Evolutionary conservation across 2,329 filamentous ascomycete species (phyloP), one percentile per base, ranked within the genome.

Genomic region (Sordariomycetes sp.): DNA sequence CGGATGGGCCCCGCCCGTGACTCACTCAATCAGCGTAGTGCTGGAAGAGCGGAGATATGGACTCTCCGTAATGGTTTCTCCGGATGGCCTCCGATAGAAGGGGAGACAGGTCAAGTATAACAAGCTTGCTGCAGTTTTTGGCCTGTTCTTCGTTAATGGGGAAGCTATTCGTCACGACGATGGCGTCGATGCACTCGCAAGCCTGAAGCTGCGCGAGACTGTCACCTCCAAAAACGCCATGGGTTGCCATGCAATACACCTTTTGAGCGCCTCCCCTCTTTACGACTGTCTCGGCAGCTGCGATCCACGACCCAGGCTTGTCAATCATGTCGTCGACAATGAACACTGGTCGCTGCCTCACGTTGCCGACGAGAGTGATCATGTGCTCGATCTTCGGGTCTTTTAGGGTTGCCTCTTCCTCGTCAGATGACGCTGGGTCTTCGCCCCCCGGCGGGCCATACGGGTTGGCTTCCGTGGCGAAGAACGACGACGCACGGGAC

Each of bases 251-350:
- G 78, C 91, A 96, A 73, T 96, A 97, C 40, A 99, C 94, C 72
- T 89, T 94, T 65, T 89, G 96, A 1, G 94, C 94, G 52, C 85
- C 83, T 63, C 94, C 95, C 62, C 88, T 85, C 78, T 97, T 97
- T 57, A 96, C 89, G 2, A 96, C 93, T 1, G 92, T 96, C 76
- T 99, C 94, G 14, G 94, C 94, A 7, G 94, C 94, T 6, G 93
- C 93, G 64, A 99, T 95, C 94, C 94, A 99, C 7, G 90, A 96
- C 16, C 88, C 90, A 11, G 91, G 86, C 75, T 96, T 97, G 75
- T 99, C 94, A 67, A 99, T 97, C 89, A 99, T 97, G 70, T 99
- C 94, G 70, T 99, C 94, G 55, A 99, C 89, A 61, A 99, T 91
- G 69, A 99, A 88, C 58, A 97, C 94, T 0, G 90, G 87, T 60